Base-by-base conservation (phyloP, 2,329 filamentous ascomycete genomes). In the Allantophomopsis cytisporea region DNA sequence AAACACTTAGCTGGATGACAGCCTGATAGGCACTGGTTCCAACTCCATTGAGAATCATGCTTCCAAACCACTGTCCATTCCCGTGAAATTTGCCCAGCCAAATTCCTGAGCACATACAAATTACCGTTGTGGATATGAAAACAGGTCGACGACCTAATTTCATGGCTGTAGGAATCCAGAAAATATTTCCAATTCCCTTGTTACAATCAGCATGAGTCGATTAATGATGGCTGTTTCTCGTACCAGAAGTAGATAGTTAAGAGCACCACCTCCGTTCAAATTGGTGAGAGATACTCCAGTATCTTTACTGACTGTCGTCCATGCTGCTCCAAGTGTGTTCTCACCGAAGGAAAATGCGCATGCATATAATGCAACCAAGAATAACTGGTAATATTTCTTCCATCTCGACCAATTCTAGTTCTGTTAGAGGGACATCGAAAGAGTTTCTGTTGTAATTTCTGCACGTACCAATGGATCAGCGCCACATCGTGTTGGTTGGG, bases 261-360 rank as follows among this genome's bases (percentile, higher is more conserved):
- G 44, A 1, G 60, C 60, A 20, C 56, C 57, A 23, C 58, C 59
- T 6, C 58, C 59, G 40, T 62, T 62, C 56, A 63, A 58, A 41
- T 62, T 56, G n/a, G 49, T 54, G 17, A 63, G 40, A 1, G 49
- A 54, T 14, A 63, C 59, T 8, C 54, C 52, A 0, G 59, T 61
- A 6, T 63, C 57, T 2, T 54, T 45, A 7, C 58, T 56, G n/a
- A 63, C 57, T 10, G 56, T 55, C 1, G 59, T 62, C 60, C 60
- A 63, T 35, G 59, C 57, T 13, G 60, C 59, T n/a, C 60, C 60
- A 32, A 58, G 53, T 31, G 57, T 59, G 38, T 62, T 63, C 41
- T 62, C 60, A 12, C 59, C 60, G 40, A 57, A 61, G 1, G 59
- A 61, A 42, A 60, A 59, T 1, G 59, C 55, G 32, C 60, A 62